Percentiles rank a stretch among this genome's conserved stretches.
Conservation (phyloP, 306 rosid genomes). For the Trichosanthes cucumerina region DNA sequence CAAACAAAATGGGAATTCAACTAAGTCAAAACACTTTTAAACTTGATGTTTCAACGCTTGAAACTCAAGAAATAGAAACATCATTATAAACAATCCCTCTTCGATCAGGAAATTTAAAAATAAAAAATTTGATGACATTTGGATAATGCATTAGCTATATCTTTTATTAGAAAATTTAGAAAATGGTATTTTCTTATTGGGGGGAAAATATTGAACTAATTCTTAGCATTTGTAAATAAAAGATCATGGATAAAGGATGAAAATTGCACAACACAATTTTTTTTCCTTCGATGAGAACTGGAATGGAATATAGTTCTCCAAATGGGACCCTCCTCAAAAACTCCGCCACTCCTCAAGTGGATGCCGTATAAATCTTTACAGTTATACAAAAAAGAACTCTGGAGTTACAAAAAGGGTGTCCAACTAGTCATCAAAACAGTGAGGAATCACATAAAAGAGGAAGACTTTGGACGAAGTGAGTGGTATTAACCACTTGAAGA, state of each 20-base stretch:
- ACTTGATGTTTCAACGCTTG: not conserved
- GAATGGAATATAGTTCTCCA: not conserved
- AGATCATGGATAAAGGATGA: not conserved
- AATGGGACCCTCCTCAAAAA: not conserved
- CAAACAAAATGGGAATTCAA: not conserved
- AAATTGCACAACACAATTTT: not conserved
- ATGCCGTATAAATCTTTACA: not conserved
- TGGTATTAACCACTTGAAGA: not conserved
- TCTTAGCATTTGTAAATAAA: not conserved
- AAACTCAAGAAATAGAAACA: not conserved
- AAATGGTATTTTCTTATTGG: not conserved
- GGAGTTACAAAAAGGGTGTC: not conserved
- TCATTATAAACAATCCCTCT: not conserved
- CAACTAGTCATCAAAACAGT: not conserved
- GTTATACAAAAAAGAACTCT: not conserved
- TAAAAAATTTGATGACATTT: not conserved
- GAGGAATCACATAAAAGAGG: not conserved
- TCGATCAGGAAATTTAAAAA: not conserved
- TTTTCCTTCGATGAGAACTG: not conserved
- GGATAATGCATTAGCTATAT: not conserved
- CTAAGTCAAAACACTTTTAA: not conserved
- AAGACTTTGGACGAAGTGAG: not conserved
- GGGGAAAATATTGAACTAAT: not conserved
- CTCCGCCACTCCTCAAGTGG: not conserved
- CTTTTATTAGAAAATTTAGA: not conserved